A percentile compares a stretch with the other conserved stretches of the same genome.
Evolutionary conservation across 495 filamentous ascomycete genomes (phyloP).

Genomic region (Melanomma pulvis-pyrius): DNA sequence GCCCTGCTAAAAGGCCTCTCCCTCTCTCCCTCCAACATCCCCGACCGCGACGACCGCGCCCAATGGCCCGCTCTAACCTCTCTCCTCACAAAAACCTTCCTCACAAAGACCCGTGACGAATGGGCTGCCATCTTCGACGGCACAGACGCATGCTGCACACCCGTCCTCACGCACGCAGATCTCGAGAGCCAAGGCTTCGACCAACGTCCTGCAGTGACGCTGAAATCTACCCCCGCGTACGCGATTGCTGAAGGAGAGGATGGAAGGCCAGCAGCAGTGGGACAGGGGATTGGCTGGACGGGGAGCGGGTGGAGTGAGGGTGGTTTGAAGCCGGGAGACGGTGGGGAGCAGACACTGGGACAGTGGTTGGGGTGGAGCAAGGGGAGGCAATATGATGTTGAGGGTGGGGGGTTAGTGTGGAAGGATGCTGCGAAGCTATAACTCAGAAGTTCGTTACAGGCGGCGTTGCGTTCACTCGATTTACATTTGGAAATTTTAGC

Average conservation of each 20-base stretch:
- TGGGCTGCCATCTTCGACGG: slow-evolving; percentile 88
- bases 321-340: slow-evolving; percentile 64
- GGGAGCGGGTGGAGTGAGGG: slow-evolving; percentile 59
- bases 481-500: too few species aligned
- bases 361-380: slow-evolving; percentile 79
- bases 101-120: slow-evolving; percentile 70
- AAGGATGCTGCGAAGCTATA: slow-evolving; percentile 57
- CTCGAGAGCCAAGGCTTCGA: slow-evolving; percentile 69
- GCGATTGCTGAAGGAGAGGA: slow-evolving; percentile 50
- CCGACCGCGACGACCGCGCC: slow-evolving; percentile 57
- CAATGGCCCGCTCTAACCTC: slow-evolving; percentile 68
- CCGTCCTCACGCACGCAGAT: slow-evolving; percentile 75
- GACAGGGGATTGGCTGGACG: slow-evolving; percentile 48
- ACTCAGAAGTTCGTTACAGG: too few species aligned
- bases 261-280: slow-evolving; percentile 53
- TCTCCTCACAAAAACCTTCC: slow-evolving; percentile 66
- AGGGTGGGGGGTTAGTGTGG: slow-evolving; percentile 60
- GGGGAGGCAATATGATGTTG: slow-evolving; percentile 68
- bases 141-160: slow-evolving; percentile 89
- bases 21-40: slow-evolving; percentile 56
- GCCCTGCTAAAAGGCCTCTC: slow-evolving; percentile 66
- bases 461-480: too few species aligned
- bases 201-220: slow-evolving; percentile 72
- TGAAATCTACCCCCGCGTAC: slow-evolving; percentile 65
- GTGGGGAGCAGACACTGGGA: slow-evolving; percentile 68